Evolutionary conservation across 2,329 filamentous ascomycete genomes (phyloP).

Genomic region (Penicillium sp.): DNA sequence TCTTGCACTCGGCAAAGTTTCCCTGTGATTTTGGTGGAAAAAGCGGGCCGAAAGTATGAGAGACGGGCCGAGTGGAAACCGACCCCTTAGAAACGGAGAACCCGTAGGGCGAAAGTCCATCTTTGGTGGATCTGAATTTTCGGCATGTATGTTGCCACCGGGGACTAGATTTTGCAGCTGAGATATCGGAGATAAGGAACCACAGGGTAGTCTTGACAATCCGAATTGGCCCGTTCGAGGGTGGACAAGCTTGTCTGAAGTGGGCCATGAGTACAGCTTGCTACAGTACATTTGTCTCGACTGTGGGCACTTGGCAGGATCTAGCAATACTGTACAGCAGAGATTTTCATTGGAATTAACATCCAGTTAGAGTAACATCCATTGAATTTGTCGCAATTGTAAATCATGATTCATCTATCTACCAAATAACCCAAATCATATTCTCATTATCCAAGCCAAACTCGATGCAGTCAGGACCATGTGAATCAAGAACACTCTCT

Average conservation of each 20-base stretch:
- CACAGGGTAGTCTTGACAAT: not conserved
- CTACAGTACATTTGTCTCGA: not conserved
- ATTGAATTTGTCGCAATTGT: not conserved
- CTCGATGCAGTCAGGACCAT: not conserved
- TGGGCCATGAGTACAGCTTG: not conserved
- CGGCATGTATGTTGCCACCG: constrained; percentile 1
- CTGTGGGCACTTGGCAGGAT: constrained; percentile 2
- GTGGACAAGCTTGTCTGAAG: constrained; percentile 2
- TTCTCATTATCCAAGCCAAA: not conserved
- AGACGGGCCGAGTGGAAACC: not conserved
- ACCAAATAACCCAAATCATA: not conserved
- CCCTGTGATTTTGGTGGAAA: not conserved
- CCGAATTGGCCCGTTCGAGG: not conserved
- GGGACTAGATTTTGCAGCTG: not conserved
- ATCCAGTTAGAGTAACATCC: not conserved
- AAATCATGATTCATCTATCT: not conserved
- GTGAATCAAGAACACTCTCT: not conserved
- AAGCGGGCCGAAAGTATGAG: not conserved
- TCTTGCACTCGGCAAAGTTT: not conserved
- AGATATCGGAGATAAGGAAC: constrained; percentile 2
- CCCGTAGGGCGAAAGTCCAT: not conserved
- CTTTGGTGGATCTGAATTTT: not conserved
- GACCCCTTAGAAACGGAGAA: not conserved
- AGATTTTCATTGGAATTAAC: not conserved
- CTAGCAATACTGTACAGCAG: not conserved